phyloP scores from a whole-genome alignment of 345 rosid genomes.

The Euphorbia peplus region DNA sequence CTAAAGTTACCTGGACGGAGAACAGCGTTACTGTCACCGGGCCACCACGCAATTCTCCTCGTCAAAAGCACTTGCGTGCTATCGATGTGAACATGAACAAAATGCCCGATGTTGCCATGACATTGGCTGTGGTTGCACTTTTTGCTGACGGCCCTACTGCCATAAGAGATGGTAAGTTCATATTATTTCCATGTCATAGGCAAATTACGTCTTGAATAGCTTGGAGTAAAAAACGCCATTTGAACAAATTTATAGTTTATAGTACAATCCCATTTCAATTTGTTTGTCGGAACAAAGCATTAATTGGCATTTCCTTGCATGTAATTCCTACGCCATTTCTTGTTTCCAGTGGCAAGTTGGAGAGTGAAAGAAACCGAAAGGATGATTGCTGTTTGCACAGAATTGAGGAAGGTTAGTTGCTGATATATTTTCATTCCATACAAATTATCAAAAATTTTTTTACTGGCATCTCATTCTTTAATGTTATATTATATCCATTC shows the following conservation, averaged over 20 bases:
- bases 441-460: not conserved
- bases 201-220: too few relatives aligned
- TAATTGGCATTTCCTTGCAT: not conserved
- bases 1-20: slow-evolving; percentile 85
- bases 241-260: too few relatives aligned
- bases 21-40: slow-evolving; percentile 91
- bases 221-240: too few relatives aligned
- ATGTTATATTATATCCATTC: slow-evolving; percentile 2
- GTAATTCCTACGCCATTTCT: not conserved
- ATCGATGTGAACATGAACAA: slow-evolving; percentile 97
- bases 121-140: slow-evolving; percentile 94
- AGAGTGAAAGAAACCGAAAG: slow-evolving; percentile 97
- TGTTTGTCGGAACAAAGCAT: slow-evolving; percentile 7
- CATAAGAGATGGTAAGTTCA: slow-evolving; percentile 80
- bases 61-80: slow-evolving; percentile 66
- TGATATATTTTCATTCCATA: not conserved
- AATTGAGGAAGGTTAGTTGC: slow-evolving; percentile 68
- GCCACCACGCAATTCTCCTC: slow-evolving; percentile 66
- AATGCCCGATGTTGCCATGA: slow-evolving; percentile 99
- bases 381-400: slow-evolving; percentile 97
- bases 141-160: slow-evolving; percentile 91
- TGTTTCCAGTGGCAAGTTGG: slow-evolving; percentile 88
- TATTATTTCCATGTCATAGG: not conserved
- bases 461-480: not conserved
- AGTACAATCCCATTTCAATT: not conserved